These are phyloP conservation scores for Exophiala spinifera DNA, from an alignment of 2,329 filamentous ascomycete species.

Conservation along the genomic window DNA sequence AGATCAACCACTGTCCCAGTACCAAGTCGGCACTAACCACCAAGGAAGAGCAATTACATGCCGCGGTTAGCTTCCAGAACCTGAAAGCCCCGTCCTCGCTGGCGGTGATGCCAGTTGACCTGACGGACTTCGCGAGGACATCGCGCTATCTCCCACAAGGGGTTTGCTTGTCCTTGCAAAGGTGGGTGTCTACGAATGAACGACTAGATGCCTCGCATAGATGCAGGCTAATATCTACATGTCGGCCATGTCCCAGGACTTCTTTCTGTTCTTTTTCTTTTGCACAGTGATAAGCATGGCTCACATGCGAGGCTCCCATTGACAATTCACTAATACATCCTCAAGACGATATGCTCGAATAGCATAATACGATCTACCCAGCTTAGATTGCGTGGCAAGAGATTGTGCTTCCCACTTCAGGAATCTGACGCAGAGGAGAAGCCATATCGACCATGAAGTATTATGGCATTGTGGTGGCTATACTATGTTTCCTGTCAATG, in stretches of 20 bases:
- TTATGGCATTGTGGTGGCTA: neutral
- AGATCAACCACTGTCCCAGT: slow-evolving; percentile 4
- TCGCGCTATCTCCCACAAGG: slow-evolving; percentile 3
- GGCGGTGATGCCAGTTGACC: slow-evolving; percentile 14
- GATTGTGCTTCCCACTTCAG: neutral
- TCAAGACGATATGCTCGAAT: neutral
- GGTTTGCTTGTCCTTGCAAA: slow-evolving; percentile 2
- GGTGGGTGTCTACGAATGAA: neutral
- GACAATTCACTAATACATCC: neutral
- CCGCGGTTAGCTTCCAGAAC: slow-evolving; percentile 17
- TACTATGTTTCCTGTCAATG: neutral
- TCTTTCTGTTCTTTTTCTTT: neutral
- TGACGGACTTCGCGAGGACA: slow-evolving; percentile 9
- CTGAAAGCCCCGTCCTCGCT: slow-evolving; percentile 6
- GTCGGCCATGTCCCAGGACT: neutral
- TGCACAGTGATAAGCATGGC: neutral
- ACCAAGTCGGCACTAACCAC: neutral
- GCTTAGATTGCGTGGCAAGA: neutral
- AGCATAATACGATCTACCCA: neutral
- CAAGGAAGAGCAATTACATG: neutral
- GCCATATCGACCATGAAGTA: slow-evolving; percentile 7
- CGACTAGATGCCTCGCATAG: neutral
- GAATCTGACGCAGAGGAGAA: neutral
- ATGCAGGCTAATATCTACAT: neutral
- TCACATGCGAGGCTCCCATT: neutral